Evolutionary conservation across 768 basidiomycete genomes (phyloP), one percentile per base, ranked within the genome.

Genomic region (Amyloporia xantha): DNA sequence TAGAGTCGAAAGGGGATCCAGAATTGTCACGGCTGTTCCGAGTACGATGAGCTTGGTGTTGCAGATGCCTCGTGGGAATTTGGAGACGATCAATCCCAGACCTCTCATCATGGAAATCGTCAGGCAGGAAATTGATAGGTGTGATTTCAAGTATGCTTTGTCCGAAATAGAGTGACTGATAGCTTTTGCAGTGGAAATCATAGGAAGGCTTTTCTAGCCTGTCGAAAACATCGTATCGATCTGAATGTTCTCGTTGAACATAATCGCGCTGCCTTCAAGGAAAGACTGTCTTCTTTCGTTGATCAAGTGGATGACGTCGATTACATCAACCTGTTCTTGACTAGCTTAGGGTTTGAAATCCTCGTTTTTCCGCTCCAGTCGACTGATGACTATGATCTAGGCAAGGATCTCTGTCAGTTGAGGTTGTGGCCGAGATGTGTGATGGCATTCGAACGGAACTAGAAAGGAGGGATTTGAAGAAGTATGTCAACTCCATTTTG

Each of bases 51-150:
- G 77, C 57, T 66, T 99, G 27, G 88, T 98, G 0, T 69, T 99
- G 9, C 96, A 99, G 67, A 98, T 98, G 95, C 96, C 95, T 0
- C 71, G 96, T 55, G 96, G 96, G 1, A 98, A 98, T 66, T 62
- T 99, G 52, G 96, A 99, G 70, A 97, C 92, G 1, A 84, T 99
- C 46, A 91, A 86, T 58, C 96, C 96, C 2, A 74, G 96, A 37
- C 88, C 94, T 11, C 66, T 99, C 57, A 93, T 97, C 15, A 81
- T 96, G 73, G 77, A 84, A 48, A 84, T 91, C 4, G 84, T 98
- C 1, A 77, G 78, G 44, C 72, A 78, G 45, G 87, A 94, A 60
- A 69, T 97, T 5, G 74, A 85, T 30, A 70, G 66, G 93, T 91
- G 58, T 82, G 75, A n/a, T n/a, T n/a, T n/a, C n/a, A n/a, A n/a